Evolutionary conservation across 345 rosid species (phyloP).

Genomic region (Noccaea caerulescens): DNA sequence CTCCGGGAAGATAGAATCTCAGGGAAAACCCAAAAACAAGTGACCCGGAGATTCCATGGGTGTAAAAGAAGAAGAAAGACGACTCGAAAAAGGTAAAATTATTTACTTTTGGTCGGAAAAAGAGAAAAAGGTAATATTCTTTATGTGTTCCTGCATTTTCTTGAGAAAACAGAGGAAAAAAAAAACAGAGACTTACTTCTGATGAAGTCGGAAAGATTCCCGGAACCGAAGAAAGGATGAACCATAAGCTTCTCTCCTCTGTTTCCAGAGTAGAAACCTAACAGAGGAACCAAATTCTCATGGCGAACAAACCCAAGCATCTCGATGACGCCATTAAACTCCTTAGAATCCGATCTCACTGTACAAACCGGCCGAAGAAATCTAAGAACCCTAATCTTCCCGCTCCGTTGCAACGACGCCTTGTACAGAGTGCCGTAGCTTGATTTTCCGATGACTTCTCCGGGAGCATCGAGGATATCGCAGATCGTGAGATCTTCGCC

Average conservation of each 20-base stretch:
- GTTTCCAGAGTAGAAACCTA: constrained; percentile 85
- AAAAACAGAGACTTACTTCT: constrained; percentile 54
- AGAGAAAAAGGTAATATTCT: not conserved
- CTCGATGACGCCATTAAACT: constrained; percentile 57
- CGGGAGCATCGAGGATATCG: constrained; percentile 94
- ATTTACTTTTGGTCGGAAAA: constrained; percentile 32
- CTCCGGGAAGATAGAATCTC: constrained; percentile 13
- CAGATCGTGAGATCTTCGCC: constrained; percentile 71
- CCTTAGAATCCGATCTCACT: constrained; percentile 46
- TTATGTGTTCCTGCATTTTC: constrained; percentile 1
- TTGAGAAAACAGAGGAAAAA: constrained; percentile 18
- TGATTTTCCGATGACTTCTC: constrained; percentile 94
- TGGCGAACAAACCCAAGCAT: constrained; percentile 66
- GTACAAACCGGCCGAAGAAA: constrained; percentile 82
- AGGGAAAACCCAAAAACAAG: constrained; percentile 14
- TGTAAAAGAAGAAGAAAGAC: not conserved
- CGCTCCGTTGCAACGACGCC: constrained; percentile 64
- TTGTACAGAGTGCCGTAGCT: constrained; percentile 84
- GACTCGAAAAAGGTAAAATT: not conserved
- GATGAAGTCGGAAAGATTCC: constrained; percentile 72
- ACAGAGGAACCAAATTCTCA: constrained; percentile 79
- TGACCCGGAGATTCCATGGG: constrained; percentile 8
- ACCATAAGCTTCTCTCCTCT: constrained; percentile 95
- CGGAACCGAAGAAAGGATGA: constrained; percentile 68
- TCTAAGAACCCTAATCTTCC: constrained; percentile 64